Evolutionary conservation across 2,329 filamentous ascomycete species (phyloP), one percentile per base, ranked within the genome.

Genomic region (Fusarium bactridioides): DNA sequence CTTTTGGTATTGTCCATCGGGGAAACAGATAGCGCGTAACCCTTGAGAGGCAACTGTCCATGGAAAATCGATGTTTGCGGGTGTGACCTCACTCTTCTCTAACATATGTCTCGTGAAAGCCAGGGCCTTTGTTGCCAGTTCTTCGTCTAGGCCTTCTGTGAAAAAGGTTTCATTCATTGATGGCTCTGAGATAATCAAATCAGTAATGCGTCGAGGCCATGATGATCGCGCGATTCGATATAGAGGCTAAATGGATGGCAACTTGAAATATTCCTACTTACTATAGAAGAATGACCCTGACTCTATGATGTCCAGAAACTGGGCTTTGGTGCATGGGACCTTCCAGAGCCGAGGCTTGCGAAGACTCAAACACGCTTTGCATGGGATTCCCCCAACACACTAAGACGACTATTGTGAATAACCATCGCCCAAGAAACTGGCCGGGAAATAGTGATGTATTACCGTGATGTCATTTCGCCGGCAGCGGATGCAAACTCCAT

Each of bases 241-340:
- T 40, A 9, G 10, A 15, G 38, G 2, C 4, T n/a, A n/a, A 10
- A 38, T 4, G 2, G n/a, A 10, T 41, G 10, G 38, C 21, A n/a
- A 0, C 38, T 41, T 10, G 3, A 2, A 15, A n/a, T 41, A 0
- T n/a, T n/a, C 0, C 21, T 41, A n/a, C 13, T 41, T 4, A 41
- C 38, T 41, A 41, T 41, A 41, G 1, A 41, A 41, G 21, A 41
- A 41, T 41, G 38, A 41, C 2, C 38, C 38, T n/a, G 38, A 15
- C 38, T 41, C 38, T 41, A 41, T 41, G 0, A n/a, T 41, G 21
- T 41, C 21, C 21, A n/a, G 38, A 10, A 41, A 41, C 38, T 41
- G 38, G 21, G 38, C 38, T 41, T 41, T 41, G 13, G 38, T 41
- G 38, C 38, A 41, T 15, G 38, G 12, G 38, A 41, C 38, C n/a